These are phyloP conservation scores for Aspergillus quadrilineatus DNA, from an alignment of 2,329 filamentous ascomycete genomes.

Conservation along the genomic window DNA sequence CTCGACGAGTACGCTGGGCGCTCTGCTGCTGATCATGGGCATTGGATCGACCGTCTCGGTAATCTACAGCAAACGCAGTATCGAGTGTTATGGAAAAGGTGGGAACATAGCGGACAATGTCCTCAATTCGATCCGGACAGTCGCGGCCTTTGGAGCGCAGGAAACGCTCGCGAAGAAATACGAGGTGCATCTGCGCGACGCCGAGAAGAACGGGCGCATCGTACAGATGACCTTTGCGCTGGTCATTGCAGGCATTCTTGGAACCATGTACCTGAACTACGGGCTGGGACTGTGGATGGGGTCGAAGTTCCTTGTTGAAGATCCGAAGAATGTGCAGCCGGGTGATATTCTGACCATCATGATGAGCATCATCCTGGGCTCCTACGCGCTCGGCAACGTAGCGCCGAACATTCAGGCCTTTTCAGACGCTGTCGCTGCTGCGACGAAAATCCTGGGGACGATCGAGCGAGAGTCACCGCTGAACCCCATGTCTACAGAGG, in stretches of 20 bases:
- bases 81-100: constrained; percentile 68
- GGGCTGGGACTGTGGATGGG: constrained; percentile 39
- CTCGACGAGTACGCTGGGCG: constrained; percentile 72
- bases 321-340: constrained; percentile 20
- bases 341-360: constrained; percentile 31
- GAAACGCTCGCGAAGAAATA: constrained; percentile 30
- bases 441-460: constrained; percentile 37
- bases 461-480: constrained; percentile 44
- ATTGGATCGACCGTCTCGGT: constrained; percentile 69
- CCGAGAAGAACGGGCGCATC: constrained; percentile 27
- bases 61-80: constrained; percentile 71
- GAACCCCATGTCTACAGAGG: constrained; percentile 35
- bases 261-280: constrained; percentile 34
- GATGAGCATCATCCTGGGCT: constrained; percentile 36
- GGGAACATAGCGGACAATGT: constrained; percentile 52
- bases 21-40: constrained; percentile 72
- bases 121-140: constrained; percentile 50
- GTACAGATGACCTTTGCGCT: constrained; percentile 30
- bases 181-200: constrained; percentile 25
- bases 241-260: constrained; percentile 31
- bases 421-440: constrained; percentile 45
- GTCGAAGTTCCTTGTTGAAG: constrained; percentile 26
- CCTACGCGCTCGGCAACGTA: constrained; percentile 40
- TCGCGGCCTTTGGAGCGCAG: constrained; percentile 49
- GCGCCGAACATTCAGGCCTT: constrained; percentile 44